A percentile compares a stretch with the other conserved stretches of the same genome.
phyloP scores from a whole-genome alignment of 345 rosid species.

The Heritiera fomes region DNA sequence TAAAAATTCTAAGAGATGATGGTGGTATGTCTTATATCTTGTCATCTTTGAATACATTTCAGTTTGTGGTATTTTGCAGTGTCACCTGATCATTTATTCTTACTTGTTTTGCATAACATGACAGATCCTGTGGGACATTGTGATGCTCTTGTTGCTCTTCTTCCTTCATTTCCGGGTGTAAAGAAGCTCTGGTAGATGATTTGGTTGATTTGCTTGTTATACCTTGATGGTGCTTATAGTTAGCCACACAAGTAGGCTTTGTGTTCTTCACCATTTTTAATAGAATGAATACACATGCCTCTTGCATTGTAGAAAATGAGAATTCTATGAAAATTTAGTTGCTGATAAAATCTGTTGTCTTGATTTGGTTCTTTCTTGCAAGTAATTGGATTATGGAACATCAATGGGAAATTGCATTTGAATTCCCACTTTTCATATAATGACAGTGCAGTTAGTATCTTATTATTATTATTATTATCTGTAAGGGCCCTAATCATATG shows the following conservation, averaged over 20 bases:
- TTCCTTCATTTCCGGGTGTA: slow-evolving; percentile 88
- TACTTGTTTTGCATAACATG: background rate
- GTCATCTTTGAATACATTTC: background rate
- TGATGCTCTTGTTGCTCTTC: slow-evolving; percentile 78
- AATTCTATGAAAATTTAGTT: too few species aligned
- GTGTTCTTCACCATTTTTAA: too few species aligned
- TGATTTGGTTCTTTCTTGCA: too few species aligned
- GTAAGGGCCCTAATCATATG: too few species aligned
- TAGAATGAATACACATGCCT: too few species aligned
- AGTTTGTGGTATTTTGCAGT: background rate
- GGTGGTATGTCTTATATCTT: slow-evolving; percentile 61
- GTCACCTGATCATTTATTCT: background rate
- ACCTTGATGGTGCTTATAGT: background rate
- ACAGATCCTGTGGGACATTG: slow-evolving; percentile 84
- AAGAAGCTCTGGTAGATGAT: slow-evolving; percentile 72
- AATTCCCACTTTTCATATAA: too few species aligned
- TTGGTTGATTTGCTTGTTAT: background rate
- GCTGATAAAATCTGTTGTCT: too few species aligned
- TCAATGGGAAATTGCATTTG: too few species aligned
- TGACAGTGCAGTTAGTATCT: too few species aligned
- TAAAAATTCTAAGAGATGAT: slow-evolving; percentile 68
- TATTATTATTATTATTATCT: too few species aligned
- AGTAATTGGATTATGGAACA: too few species aligned
- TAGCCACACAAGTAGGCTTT: background rate
- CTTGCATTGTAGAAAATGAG: too few species aligned